Base-by-base conservation (phyloP, 2,329 filamentous ascomycete species). In the Torrubiella hemipterigena region DNA sequence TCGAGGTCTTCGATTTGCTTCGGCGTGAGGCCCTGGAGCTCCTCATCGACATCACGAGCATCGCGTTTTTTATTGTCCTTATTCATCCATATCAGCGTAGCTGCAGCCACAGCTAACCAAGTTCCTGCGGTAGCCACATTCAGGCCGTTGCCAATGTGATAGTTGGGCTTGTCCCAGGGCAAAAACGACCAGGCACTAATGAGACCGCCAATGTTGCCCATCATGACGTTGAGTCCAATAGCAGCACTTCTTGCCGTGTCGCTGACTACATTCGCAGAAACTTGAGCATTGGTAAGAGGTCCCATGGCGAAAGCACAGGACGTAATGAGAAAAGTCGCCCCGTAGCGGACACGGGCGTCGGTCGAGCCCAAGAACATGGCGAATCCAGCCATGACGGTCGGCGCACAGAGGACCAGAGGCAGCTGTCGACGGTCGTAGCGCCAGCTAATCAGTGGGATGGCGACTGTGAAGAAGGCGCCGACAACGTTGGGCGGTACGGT, bases 401-500 rank as follows among this genome's bases (percentile, higher is more conserved):
- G 77, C 0, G 75, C 67, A 2, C 62, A 63, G 9, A 64, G 33
- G 28, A 78, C 64, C 45, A 81, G 66, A 49, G 80, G 73, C 27
- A 77, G 58, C 22, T 69, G 62, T 7, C 78, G 65, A 2, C 54
- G 55, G 44, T 82, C 75, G 34, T 66, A 56, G 10, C 67, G 64
- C 67, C 72, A 79, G 46, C 67, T 73, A 5, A 77, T 48, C 34
- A 68, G 69, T 0, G 77, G 75, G 30, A 81, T 56, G 1, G 74
- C 47, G 1, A 83, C 34, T 0, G 71, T 76, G 51, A 81, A 80
- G 48, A 81, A 72, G 0, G 66, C 77, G 0, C 78, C 79, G 0
- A 82, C 70, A 0, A 77, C 52, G 43, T 83, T 84, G 0, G 78
- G 78, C 0, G 79, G 80, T 0, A 82, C 79, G 0, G 77, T 82